Conservation (phyloP, 2,329 filamentous ascomycete genomes). For the Aureobasidium pullulans region DNA sequence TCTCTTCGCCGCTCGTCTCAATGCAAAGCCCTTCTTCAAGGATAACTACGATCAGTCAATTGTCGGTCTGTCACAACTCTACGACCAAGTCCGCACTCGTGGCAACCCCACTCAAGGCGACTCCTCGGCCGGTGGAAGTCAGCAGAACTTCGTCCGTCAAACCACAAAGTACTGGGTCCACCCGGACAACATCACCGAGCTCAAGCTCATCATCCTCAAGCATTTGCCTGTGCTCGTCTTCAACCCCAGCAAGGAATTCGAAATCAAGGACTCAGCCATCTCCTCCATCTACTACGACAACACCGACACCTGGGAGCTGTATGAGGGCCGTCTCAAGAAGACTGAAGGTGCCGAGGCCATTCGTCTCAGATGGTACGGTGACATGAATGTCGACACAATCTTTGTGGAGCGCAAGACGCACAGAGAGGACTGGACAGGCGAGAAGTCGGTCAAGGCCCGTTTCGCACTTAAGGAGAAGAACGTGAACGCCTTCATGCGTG, state of each 20-base stretch:
- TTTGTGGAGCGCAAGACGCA: slow-evolving; percentile 98
- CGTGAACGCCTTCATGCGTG: slow-evolving; percentile 81
- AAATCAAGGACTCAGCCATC: slow-evolving; percentile 82
- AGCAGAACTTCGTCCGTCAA: slow-evolving; percentile 93
- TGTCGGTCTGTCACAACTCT: slow-evolving; percentile 87
- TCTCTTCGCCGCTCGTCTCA: slow-evolving; percentile 89
- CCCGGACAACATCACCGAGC: slow-evolving; percentile 92
- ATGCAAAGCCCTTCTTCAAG: slow-evolving; percentile 96
- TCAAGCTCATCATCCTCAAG: slow-evolving; percentile 96
- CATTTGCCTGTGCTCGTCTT: slow-evolving; percentile 95
- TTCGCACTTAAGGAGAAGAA: slow-evolving; percentile 97
- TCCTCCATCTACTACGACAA: slow-evolving; percentile 99
- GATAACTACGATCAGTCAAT: slow-evolving; percentile 97
- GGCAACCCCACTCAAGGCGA: slow-evolving; percentile 91
- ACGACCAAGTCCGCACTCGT: slow-evolving; percentile 87
- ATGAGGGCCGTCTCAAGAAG: slow-evolving; percentile 91
- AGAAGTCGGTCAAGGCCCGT: slow-evolving; percentile 96
- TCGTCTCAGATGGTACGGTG: slow-evolving; percentile 92
- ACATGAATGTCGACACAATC: slow-evolving; percentile 90
- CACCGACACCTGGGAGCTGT: slow-evolving; percentile 85
- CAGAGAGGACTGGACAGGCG: slow-evolving; percentile 97
- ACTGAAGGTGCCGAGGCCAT: slow-evolving; percentile 96
- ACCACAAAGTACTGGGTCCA: slow-evolving; percentile 99
- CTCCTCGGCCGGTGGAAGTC: slow-evolving; percentile 78
- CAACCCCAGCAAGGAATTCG: slow-evolving; percentile 95